Percentiles rank a stretch among this genome's conserved stretches.
Conservation (phyloP, 129 eudicot species). For the Smallanthus sonchifolius region DNA sequence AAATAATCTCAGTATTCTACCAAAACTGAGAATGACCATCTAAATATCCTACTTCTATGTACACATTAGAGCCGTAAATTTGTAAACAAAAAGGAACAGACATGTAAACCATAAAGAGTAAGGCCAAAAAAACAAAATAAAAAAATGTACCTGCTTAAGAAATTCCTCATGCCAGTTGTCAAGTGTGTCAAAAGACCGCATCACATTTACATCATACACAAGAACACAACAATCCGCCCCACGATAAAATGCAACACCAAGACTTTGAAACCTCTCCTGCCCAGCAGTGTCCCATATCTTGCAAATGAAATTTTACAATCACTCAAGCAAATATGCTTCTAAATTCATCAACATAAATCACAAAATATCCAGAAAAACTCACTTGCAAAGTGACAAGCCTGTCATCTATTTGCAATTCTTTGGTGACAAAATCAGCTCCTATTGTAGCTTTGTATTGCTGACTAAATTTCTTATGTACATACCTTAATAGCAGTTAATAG, state of each 20-base stretch:
- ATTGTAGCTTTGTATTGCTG: conserved; percentile 98
- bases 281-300: conserved; percentile 99
- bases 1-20: not conserved
- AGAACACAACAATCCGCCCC: conserved; percentile 93
- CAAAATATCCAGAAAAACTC: conserved; percentile 18
- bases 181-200: conserved; percentile 78
- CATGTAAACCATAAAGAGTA: not conserved
- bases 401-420: conserved; percentile 93
- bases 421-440: conserved; percentile 97
- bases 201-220: conserved; percentile 28
- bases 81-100: not conserved
- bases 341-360: not conserved
- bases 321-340: conserved; percentile 2
- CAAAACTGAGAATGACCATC: conserved; percentile 5
- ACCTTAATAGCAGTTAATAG: conserved; percentile 47
- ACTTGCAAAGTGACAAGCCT: conserved; percentile 91
- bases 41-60: conserved; percentile 6
- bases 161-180: conserved; percentile 94
- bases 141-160: conserved; percentile 63
- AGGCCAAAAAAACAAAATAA: not conserved
- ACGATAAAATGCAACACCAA: conserved; percentile 92
- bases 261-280: conserved; percentile 96
- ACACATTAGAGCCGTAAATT: not conserved
- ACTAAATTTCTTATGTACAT: conserved; percentile 94
- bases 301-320: not conserved